phyloP scores from a whole-genome alignment of 805 yeast genomes.

The Cephaloascus fragrans region DNA sequence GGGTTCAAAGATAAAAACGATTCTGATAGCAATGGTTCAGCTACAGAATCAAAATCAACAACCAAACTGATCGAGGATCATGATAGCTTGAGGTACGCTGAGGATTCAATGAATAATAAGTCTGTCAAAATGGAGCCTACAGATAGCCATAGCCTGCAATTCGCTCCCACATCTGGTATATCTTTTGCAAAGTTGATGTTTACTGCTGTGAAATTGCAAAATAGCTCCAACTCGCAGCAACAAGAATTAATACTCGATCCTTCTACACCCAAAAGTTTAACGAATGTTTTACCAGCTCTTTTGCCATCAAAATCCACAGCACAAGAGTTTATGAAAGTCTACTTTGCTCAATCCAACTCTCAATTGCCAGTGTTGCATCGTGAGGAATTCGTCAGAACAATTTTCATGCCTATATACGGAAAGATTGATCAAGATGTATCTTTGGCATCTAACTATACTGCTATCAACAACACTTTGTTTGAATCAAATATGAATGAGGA shows the following conservation, averaged over 20 bases:
- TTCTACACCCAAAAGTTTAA: constrained; percentile 9
- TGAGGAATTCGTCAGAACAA: constrained; percentile 56
- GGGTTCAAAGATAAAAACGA: no score
- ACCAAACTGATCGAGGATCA: neutral
- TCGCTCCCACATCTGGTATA: constrained; percentile 13
- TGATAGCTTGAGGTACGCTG: neutral
- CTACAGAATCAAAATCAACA: neutral
- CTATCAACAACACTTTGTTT: constrained; percentile 24
- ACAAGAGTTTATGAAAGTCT: constrained; percentile 49
- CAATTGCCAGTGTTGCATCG: constrained; percentile 81
- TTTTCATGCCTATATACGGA: constrained; percentile 79
- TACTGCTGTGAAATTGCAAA: constrained; percentile 61
- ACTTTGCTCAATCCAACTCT: constrained; percentile 72
- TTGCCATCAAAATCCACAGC: constrained; percentile 70
- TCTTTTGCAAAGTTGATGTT: constrained; percentile 71
- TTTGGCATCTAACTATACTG: constrained; percentile 49
- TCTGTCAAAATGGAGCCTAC: neutral
- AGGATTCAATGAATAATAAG: neutral
- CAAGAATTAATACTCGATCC: constrained; percentile 9
- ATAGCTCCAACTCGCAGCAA: constrained; percentile 4
- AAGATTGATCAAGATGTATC: constrained; percentile 39
- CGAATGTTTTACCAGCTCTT: constrained; percentile 27
- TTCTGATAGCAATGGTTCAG: neutral
- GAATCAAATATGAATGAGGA: constrained; percentile 12
- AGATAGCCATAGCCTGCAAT: neutral